These are phyloP conservation scores for Paradendryphiella salina DNA, from an alignment of 2,329 filamentous ascomycete genomes.

Conservation along the genomic window DNA sequence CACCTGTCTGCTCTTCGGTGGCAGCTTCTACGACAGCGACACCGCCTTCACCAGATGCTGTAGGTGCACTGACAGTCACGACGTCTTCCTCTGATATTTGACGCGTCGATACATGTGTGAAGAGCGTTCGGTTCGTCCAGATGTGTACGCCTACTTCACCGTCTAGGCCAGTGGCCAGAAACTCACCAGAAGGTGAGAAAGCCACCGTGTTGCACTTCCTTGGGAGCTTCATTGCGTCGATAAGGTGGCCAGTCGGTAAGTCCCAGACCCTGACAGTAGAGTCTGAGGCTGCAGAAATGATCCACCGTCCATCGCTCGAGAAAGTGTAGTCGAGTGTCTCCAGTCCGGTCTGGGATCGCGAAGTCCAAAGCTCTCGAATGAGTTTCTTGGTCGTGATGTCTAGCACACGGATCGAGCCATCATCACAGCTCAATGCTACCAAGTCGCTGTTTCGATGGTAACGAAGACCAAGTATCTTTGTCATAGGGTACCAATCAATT, in stretches of 20 bases:
- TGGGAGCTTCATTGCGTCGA: conserved; percentile 83
- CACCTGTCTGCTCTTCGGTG: conserved; percentile 59
- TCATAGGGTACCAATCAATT: conserved; percentile 80
- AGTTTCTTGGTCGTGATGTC: conserved; percentile 89
- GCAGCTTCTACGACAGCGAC: conserved; percentile 75
- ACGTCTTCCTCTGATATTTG: conserved; percentile 81
- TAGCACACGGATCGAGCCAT: conserved; percentile 83
- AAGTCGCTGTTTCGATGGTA: conserved; percentile 85
- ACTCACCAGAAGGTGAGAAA: conserved; percentile 89
- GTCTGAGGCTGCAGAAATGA: conserved; percentile 84
- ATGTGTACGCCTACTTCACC: conserved; percentile 86
- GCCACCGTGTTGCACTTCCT: conserved; percentile 80
- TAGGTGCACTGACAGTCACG: conserved; percentile 66
- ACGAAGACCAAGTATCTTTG: conserved; percentile 72
- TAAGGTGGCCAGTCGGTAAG: conserved; percentile 89
- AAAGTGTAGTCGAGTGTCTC: conserved; percentile 60
- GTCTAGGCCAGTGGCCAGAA: conserved; percentile 84
- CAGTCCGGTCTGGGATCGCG: conserved; percentile 55
- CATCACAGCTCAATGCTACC: conserved; percentile 85
- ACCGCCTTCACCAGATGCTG: conserved; percentile 80
- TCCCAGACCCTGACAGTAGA: conserved; percentile 87
- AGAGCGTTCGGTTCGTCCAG: conserved; percentile 93
- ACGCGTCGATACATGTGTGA: conserved; percentile 82
- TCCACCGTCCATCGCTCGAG: conserved; percentile 91
- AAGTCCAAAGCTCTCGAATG: conserved; percentile 82